phyloP scores from a whole-genome alignment of 2,329 filamentous ascomycete species.

The Pestalotiopsis sp. region DNA sequence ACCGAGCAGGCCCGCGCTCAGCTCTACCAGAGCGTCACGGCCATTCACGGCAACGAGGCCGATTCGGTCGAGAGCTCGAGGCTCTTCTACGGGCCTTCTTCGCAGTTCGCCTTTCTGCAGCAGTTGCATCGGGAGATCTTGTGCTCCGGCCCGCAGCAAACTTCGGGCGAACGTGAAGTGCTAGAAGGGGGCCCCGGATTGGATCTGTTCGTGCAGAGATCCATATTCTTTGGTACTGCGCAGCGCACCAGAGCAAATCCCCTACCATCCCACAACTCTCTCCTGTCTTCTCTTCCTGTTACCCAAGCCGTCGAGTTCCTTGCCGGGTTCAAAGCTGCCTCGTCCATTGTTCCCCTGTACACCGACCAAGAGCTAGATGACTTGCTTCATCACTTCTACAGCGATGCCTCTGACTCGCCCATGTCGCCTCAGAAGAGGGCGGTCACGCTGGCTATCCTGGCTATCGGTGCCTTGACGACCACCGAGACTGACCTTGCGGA shows the following conservation, averaged over 20 bases:
- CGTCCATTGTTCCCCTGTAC: constrained; percentile 19
- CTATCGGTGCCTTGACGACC: constrained; percentile 25
- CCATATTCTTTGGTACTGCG: constrained; percentile 31
- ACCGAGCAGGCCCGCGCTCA: not conserved
- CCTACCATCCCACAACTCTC: constrained; percentile 6
- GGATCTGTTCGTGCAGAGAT: constrained; percentile 30
- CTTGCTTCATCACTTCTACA: constrained; percentile 21
- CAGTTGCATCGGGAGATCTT: constrained; percentile 29
- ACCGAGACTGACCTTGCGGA: constrained; percentile 25
- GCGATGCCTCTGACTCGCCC: constrained; percentile 6
- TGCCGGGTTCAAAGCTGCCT: not conserved
- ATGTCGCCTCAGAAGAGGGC: constrained; percentile 23
- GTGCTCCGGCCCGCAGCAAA: constrained; percentile 16
- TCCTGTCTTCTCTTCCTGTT: constrained; percentile 13
- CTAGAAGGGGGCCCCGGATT: constrained; percentile 19
- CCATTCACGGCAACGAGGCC: constrained; percentile 18
- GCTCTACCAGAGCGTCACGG: constrained; percentile 25
- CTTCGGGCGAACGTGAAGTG: constrained; percentile 23
- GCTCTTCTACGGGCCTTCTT: constrained; percentile 28
- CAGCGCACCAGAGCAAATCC: constrained; percentile 17
- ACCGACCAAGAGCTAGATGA: constrained; percentile 20
- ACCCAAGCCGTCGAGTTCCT: constrained; percentile 15
- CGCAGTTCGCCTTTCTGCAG: constrained; percentile 30
- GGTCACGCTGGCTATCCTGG: constrained; percentile 23
- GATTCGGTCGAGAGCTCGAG: constrained; percentile 23